Evolutionary conservation across 1,139 yeast genomes (phyloP).

Genomic region (Geotrichum phurueaensis): DNA sequence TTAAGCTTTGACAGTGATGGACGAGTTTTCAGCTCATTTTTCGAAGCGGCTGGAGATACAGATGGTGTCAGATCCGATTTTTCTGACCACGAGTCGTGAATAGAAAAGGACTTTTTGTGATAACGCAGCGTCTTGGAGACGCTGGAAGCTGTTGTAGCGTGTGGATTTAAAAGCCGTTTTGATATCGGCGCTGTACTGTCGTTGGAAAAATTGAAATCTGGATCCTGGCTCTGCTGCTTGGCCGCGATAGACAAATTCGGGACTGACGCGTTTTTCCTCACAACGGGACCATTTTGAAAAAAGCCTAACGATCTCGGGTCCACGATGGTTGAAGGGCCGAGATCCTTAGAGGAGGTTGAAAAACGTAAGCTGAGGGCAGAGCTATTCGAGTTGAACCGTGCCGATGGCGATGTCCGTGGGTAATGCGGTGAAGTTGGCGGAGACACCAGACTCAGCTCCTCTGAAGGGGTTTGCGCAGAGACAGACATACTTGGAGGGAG

Average conservation of each 20-base stretch:
- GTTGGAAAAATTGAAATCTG: constrained; percentile 5
- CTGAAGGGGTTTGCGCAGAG: not conserved
- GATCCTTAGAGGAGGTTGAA: not conserved
- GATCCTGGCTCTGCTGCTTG: not conserved
- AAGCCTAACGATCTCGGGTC: constrained; percentile 15
- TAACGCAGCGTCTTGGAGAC: constrained; percentile 2
- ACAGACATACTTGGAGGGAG: not conserved
- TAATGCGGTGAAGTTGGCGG: not conserved
- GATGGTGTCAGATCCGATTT: constrained; percentile 1
- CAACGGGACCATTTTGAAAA: constrained; percentile 12
- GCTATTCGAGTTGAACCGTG: not conserved
- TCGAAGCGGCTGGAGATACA: constrained; percentile 1
- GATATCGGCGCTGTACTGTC: constrained; percentile 1
- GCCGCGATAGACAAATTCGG: constrained; percentile 12
- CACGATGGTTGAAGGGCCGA: not conserved
- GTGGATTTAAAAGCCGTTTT: not conserved
- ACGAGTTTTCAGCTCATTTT: not conserved
- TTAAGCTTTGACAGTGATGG: not conserved
- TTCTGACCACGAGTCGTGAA: constrained; percentile 4
- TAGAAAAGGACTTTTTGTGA: constrained; percentile 12
- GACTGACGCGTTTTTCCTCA: constrained; percentile 10
- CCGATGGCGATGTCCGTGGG: not conserved
- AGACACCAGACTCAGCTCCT: not conserved
- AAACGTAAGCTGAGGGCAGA: not conserved
- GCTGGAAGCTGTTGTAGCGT: not conserved